Base-by-base conservation (phyloP, 805 yeast genomes). In the Nakazawaea ambrosiae region DNA sequence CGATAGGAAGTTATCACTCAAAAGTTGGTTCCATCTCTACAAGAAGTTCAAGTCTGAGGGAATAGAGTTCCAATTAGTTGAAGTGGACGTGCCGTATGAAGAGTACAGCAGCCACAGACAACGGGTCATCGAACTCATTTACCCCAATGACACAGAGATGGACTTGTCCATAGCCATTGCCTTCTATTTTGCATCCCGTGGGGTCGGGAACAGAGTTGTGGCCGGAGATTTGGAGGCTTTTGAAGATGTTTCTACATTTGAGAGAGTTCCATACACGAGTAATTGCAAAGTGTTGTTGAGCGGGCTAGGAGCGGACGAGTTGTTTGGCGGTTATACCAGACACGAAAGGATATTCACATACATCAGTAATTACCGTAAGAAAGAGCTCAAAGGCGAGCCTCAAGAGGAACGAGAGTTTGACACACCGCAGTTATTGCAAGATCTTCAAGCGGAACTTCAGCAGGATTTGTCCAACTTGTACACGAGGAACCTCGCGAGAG, bases 271-370 rank as follows among this genome's bases (percentile, higher is more conserved):
- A 6, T 81, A 78, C 48, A 45, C 51, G 2, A 72, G 88, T 15
- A 54, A 58, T 7, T 72, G 87, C 7, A 73, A 76, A 46, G 95
- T 92, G 0, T 56, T 92, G 7, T 63, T 92, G 25, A 85, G 96
- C 37, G 99, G 99, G 0, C 65, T 92, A 10, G 99, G 99, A 1
- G 98, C 98, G 0, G 99, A 92, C 60, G 99, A 92, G 57, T 60
- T 92, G 15, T 89, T 84, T 64, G 99, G 96, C 0, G 99, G 99
- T 0, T 92, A 92, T 55, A 84, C 95, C 17, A 69, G 97, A 31
- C 94, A 92, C 48, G 80, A 75, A 44, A 57, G 73, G 24, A 50
- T 72, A 2, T 71, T 73, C 51, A 60, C 65, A 0, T 47, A 49
- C 10, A 36, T 53, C 4, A 43, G 60, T 39, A 46, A 49, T 44